Conservation (phyloP, 2,329 filamentous ascomycete species). For the Pseudogymnoascus sp. region DNA sequence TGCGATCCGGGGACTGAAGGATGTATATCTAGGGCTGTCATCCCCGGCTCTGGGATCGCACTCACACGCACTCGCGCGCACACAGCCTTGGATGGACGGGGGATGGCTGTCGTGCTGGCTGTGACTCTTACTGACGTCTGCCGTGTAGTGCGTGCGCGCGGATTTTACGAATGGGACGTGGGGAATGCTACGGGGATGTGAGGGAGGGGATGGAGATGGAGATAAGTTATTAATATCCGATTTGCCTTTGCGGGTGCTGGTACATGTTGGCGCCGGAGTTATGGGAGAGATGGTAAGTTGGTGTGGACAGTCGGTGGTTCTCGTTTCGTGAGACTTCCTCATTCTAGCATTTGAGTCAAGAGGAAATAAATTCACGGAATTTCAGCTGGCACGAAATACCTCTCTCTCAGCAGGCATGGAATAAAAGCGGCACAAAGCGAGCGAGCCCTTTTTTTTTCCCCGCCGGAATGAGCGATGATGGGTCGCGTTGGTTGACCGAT, state of each 20-base stretch:
- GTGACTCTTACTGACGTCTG: background rate
- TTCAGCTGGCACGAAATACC: background rate
- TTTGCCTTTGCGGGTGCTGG: background rate
- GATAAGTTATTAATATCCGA: background rate
- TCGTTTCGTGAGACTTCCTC: background rate
- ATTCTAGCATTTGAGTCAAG: background rate
- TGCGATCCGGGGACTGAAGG: background rate
- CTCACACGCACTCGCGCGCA: background rate
- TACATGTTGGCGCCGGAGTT: background rate
- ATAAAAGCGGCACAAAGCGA: background rate
- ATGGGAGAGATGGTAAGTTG: background rate
- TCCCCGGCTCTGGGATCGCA: background rate
- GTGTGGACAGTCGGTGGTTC: background rate
- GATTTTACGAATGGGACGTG: background rate
- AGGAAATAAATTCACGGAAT: background rate
- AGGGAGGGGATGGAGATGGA: background rate
- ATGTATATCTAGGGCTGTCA: background rate
- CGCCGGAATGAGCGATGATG: background rate
- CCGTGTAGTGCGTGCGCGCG: background rate
- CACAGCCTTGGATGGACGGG: background rate
- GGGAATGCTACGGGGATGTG: background rate
- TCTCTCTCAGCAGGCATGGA: too few species aligned
- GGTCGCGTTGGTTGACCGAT: background rate
- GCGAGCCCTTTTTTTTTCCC: background rate
- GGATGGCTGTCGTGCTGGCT: background rate